These are phyloP conservation scores for Thermoascus crustaceus DNA, from an alignment of 2,329 filamentous ascomycete genomes.

Conservation along the genomic window DNA sequence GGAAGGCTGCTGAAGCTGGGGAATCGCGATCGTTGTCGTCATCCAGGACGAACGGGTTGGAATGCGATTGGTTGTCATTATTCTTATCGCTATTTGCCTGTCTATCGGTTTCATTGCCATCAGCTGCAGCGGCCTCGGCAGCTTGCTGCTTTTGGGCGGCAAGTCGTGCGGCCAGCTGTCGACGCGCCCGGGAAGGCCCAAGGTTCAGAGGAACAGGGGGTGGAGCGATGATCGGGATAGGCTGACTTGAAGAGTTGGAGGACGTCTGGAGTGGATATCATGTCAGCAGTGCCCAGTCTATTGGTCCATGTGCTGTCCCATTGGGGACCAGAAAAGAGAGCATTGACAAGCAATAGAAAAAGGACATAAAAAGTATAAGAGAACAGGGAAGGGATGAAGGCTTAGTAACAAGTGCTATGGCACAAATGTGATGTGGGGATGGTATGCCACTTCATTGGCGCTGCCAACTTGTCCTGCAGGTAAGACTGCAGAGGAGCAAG, in stretches of 20 bases:
- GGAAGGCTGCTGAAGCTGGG: constrained; percentile 21
- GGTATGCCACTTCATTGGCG: neutral
- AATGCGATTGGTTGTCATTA: constrained; percentile 24
- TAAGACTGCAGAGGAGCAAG: neutral
- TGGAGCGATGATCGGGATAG: constrained; percentile 36
- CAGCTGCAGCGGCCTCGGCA: constrained; percentile 30
- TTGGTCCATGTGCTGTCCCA: too few species aligned
- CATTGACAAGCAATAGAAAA: neutral
- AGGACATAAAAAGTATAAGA: neutral
- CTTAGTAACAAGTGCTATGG: neutral
- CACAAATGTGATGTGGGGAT: neutral
- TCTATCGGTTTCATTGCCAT: constrained; percentile 20
- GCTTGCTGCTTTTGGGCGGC: constrained; percentile 63
- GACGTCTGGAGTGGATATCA: constrained; percentile 7
- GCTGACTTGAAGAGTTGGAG: constrained; percentile 28
- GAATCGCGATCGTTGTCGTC: constrained; percentile 23
- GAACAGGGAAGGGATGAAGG: neutral
- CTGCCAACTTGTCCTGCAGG: neutral
- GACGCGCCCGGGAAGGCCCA: constrained; percentile 74
- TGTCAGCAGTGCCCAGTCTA: constrained; percentile 11
- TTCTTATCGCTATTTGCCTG: constrained; percentile 5
- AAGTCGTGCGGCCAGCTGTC: constrained; percentile 83
- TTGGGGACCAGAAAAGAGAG: neutral
- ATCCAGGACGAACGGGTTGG: constrained; percentile 31
- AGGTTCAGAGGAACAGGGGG: constrained; percentile 77